These are phyloP conservation scores for Amanita pseudoporphyria DNA, from an alignment of 768 basidiomycete species.

Conservation along the genomic window DNA sequence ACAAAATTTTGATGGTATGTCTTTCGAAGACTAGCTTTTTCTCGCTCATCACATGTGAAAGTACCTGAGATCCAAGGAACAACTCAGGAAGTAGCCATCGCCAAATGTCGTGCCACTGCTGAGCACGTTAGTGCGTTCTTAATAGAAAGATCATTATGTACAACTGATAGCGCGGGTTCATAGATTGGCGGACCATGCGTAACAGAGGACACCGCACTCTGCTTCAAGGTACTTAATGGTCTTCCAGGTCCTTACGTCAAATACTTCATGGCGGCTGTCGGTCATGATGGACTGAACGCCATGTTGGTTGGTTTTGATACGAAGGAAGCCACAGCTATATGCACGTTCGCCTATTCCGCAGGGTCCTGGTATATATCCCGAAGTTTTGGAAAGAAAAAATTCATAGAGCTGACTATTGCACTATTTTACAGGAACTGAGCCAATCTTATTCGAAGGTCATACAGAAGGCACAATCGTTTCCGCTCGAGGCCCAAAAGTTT, in stretches of 20 bases:
- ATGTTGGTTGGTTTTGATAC: constrained; percentile 70
- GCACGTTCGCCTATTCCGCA: constrained; percentile 91
- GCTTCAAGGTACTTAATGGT: constrained; percentile 80
- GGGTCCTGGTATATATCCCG: constrained; percentile 47
- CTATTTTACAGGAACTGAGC: constrained; percentile 40
- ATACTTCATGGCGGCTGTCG: constrained; percentile 79
- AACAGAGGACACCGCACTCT: constrained; percentile 93
- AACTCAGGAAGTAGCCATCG: constrained; percentile 80
- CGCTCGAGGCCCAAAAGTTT: constrained; percentile 64
- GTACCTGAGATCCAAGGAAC: constrained; percentile 94
- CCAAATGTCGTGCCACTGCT: constrained; percentile 81
- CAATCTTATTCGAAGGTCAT: constrained; percentile 68
- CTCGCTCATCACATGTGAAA: constrained; percentile 18
- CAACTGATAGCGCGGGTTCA: not conserved
- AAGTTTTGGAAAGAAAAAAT: not conserved
- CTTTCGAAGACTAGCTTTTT: not conserved
- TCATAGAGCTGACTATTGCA: not conserved
- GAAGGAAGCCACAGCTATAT: constrained; percentile 79
- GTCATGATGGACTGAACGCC: constrained; percentile 80
- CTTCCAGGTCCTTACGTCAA: constrained; percentile 91
- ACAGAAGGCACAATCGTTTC: constrained; percentile 89
- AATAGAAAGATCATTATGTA: not conserved
- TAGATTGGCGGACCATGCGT: constrained; percentile 41
- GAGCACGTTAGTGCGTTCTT: constrained; percentile 46
- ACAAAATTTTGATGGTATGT: constrained; percentile 70